phyloP scores from a whole-genome alignment of 768 basidiomycete genomes.

The Tricholoma saponaceum region DNA sequence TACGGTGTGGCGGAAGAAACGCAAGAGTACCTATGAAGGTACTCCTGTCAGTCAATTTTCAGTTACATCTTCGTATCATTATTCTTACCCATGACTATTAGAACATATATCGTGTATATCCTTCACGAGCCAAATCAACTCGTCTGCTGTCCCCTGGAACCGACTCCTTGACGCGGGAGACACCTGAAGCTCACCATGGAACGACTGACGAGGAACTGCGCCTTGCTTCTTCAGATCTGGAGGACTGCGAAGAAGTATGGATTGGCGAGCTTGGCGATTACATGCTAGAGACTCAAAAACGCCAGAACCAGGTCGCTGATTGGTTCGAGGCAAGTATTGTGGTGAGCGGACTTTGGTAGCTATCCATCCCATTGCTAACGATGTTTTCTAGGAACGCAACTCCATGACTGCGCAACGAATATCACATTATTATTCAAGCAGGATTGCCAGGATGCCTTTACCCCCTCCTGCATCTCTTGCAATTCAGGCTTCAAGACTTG shows the following conservation, averaged over 20 bases:
- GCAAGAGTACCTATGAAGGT: not conserved
- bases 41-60: not conserved
- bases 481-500: constrained; percentile 15
- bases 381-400: constrained; percentile 60
- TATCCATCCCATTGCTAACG: not conserved
- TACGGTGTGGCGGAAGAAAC: not conserved
- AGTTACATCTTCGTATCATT: constrained; percentile 7
- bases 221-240: constrained; percentile 70
- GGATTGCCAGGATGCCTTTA: constrained; percentile 42
- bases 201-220: constrained; percentile 38
- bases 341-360: constrained; percentile 34
- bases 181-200: constrained; percentile 23
- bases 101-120: constrained; percentile 40
- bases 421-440: constrained; percentile 53
- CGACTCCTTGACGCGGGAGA: constrained; percentile 23
- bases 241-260: constrained; percentile 81
- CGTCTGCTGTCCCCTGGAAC: constrained; percentile 24
- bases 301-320: constrained; percentile 67
- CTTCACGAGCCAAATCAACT: constrained; percentile 32
- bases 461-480: constrained; percentile 30
- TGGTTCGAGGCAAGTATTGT: constrained; percentile 68
- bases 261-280: constrained; percentile 64
- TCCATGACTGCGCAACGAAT: constrained; percentile 53
- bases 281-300: constrained; percentile 65
- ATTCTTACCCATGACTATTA: constrained; percentile 8